Base-by-base conservation (phyloP, 164 flowering plant species). In the Liriodendron chinense region DNA sequence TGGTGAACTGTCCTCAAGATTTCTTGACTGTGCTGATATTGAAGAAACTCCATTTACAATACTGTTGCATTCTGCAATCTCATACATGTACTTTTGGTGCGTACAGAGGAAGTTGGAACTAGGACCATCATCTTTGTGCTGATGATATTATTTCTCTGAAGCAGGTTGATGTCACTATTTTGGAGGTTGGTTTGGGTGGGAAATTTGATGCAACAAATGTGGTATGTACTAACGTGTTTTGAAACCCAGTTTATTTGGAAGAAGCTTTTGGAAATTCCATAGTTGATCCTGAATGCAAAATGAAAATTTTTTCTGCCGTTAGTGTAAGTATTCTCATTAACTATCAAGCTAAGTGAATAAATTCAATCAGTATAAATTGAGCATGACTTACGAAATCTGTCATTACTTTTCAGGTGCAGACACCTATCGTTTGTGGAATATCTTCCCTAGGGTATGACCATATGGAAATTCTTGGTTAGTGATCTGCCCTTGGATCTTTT, bases 391-490 rank as follows among this genome's bases (percentile, higher is more conserved):
- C 22, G 9, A 22, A 53, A 49, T 65, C 9, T 76, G 56, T 63
- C 56, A 62, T 66, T 18, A 26, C 65, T 22, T 80, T 89, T 81
- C 93, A 96, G 99, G 94, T 94, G 72, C 85, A 88, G 83, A 77
- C 79, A 70, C 99, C 99, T 25, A 78, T 89, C 71, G 98, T 94
- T 9, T 94, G 99, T 87, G 99, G 99, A 78, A 83, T 96, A 82
- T 72, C 97, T 80, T 91, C 99, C 69, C 97, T 96, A 71, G 99
- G 99, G 71, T 96, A 86, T 87, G 99, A 94, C 83, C 99, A 96
- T 87, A 92, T 94, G 97, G 99, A 96, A 84, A 92, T 96, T 85
- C 94, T 96, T 80, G 99, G 99, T 96, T 77, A 84, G 98, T 89
- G 65, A 74, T 79, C 72, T 72, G 23, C 77, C 72, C 18, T 59